Evolutionary conservation across 2,329 filamentous ascomycete species (phyloP).

Genomic region (Sarocladiaceae sp.): DNA sequence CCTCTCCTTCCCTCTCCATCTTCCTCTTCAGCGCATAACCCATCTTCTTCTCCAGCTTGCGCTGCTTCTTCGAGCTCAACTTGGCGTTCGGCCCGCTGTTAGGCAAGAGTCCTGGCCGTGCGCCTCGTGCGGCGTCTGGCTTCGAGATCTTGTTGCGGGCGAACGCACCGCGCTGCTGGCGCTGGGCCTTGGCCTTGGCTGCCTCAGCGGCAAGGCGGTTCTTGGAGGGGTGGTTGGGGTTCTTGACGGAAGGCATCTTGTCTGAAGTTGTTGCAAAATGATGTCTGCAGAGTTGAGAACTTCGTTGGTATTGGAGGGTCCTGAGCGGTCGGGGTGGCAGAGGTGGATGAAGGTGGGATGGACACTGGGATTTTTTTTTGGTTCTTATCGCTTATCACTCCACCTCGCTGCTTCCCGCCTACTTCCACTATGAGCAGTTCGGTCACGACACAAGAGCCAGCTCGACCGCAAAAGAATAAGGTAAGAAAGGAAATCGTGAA

Average conservation of each 20-base stretch:
- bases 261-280: background rate
- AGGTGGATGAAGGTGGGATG: background rate
- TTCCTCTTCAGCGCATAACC: constrained; percentile 46
- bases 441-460: no score
- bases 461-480: no score
- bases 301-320: background rate
- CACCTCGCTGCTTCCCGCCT: no score
- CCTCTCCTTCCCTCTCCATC: constrained; percentile 42
- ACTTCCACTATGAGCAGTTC: no score
- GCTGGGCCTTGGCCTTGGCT: constrained; percentile 36
- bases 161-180: constrained; percentile 34
- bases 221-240: constrained; percentile 50
- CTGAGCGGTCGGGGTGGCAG: background rate
- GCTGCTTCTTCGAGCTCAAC: constrained; percentile 48
- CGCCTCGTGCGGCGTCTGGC: constrained; percentile 41
- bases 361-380: constrained; percentile 7
- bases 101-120: constrained; percentile 45
- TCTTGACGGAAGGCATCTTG: constrained; percentile 39
- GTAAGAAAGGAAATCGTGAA: no score
- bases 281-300: background rate
- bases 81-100: constrained; percentile 47
- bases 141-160: constrained; percentile 33
- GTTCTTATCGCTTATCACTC: constrained; percentile 6
- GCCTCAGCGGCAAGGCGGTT: constrained; percentile 44
- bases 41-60: constrained; percentile 50